phyloP scores from a whole-genome alignment of 2,329 filamentous ascomycete genomes.

The Microcyclospora tardicrescens region DNA sequence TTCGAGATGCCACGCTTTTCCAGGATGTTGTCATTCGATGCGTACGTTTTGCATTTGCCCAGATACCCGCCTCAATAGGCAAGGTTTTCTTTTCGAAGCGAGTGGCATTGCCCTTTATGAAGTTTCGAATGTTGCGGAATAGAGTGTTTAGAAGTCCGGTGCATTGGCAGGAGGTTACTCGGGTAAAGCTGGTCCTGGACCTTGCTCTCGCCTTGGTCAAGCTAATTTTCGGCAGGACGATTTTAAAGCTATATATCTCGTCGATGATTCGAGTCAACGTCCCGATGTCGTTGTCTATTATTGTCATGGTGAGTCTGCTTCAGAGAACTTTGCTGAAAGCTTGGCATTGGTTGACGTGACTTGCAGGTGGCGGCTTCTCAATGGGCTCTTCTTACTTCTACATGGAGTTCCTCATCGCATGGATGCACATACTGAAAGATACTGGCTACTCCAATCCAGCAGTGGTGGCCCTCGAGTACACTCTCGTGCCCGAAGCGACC shows the following conservation, averaged over 20 bases:
- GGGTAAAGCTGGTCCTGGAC: constrained; percentile 27
- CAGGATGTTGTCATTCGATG: constrained; percentile 67
- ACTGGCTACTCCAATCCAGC: constrained; percentile 61
- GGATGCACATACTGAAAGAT: constrained; percentile 51
- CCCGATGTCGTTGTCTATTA: constrained; percentile 76
- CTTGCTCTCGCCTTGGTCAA: not conserved
- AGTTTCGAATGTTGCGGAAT: constrained; percentile 63
- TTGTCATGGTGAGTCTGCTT: constrained; percentile 51
- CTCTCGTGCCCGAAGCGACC: constrained; percentile 58
- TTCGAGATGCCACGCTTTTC: constrained; percentile 57
- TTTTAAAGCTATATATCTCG: constrained; percentile 54
- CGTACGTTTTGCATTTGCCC: constrained; percentile 64
- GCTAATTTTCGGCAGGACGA: constrained; percentile 7
- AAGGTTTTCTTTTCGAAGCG: constrained; percentile 65
- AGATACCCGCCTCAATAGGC: constrained; percentile 54
- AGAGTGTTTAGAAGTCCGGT: constrained; percentile 51
- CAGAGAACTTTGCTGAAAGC: too few relatives aligned
- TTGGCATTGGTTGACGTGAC: too few relatives aligned
- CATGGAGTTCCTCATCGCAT: constrained; percentile 66
- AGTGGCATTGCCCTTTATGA: constrained; percentile 60
- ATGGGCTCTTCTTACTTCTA: constrained; percentile 79
- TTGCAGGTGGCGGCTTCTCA: constrained; percentile 60
- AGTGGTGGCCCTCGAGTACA: constrained; percentile 69
- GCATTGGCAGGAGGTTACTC: constrained; percentile 48
- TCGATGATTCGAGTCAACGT: constrained; percentile 43